Percentiles rank a stretch among this genome's conserved stretches.
Conservation (phyloP, 176 grass and related monocot species). For the Echinochloa phyllopogon region DNA sequence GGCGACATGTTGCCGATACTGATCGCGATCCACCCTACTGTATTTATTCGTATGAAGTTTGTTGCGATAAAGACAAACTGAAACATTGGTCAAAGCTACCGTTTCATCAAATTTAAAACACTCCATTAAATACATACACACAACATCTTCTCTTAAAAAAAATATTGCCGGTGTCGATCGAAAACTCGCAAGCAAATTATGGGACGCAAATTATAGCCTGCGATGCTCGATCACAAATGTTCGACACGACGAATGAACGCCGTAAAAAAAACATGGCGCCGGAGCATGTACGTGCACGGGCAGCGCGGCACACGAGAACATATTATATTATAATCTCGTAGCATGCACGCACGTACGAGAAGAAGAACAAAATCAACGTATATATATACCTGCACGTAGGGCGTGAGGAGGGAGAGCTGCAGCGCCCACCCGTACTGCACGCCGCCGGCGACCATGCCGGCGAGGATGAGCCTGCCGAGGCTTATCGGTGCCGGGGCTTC, state of each 20-base stretch:
- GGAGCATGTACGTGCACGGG: background rate
- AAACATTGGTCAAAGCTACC: background rate
- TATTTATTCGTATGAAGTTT: background rate
- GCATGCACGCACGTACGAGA: background rate
- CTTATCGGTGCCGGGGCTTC: conserved; percentile 36
- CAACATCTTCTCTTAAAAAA: too few relatives aligned
- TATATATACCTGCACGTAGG: conserved; percentile 88
- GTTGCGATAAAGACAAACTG: background rate
- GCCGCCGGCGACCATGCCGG: conserved; percentile 80
- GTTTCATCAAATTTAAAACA: background rate
- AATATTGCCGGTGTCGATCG: background rate
- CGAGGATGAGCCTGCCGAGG: conserved; percentile 65
- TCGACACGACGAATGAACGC: too few relatives aligned
- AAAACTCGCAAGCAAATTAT: background rate
- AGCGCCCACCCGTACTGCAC: conserved; percentile 97
- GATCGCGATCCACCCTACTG: too few relatives aligned
- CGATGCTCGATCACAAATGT: too few relatives aligned
- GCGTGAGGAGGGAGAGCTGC: conserved; percentile 94
- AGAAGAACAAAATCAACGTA: too few relatives aligned
- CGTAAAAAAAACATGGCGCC: too few relatives aligned
- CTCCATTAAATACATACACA: too few relatives aligned
- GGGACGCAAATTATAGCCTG: too few relatives aligned
- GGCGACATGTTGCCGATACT: background rate
- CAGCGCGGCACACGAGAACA: background rate
- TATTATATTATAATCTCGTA: background rate